Conservation (phyloP, 2,329 filamentous ascomycete species). For the Aspergillus tamarii region DNA sequence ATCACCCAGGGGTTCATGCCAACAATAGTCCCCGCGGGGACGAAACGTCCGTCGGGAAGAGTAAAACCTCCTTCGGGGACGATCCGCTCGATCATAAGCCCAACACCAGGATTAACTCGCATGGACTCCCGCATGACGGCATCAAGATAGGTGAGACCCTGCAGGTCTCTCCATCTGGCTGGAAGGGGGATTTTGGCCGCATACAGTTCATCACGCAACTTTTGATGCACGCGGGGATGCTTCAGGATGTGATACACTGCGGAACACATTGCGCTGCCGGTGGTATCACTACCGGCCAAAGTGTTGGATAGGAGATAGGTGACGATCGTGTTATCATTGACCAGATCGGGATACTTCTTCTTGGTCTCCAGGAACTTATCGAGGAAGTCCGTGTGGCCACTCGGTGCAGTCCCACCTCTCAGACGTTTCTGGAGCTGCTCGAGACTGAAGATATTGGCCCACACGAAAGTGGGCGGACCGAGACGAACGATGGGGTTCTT, state of each 20-base stretch:
- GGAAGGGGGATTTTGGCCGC: slow-evolving; percentile 37
- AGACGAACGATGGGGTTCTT: slow-evolving; percentile 28
- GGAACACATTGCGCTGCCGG: slow-evolving; percentile 35
- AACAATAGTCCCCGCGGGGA: slow-evolving; percentile 33
- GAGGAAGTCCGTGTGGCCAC: slow-evolving; percentile 21
- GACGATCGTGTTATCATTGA: slow-evolving; percentile 31
- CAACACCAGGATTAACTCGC: slow-evolving; percentile 30
- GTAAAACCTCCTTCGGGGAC: slow-evolving; percentile 27
- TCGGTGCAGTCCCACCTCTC: background rate
- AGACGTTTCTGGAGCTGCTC: background rate
- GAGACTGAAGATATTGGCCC: background rate
- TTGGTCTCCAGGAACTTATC: slow-evolving; percentile 35
- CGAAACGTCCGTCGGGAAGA: slow-evolving; percentile 25
- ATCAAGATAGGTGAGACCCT: slow-evolving; percentile 33
- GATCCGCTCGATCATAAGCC: slow-evolving; percentile 27
- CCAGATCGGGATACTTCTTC: slow-evolving; percentile 24
- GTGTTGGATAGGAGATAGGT: slow-evolving; percentile 34
- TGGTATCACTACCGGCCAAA: slow-evolving; percentile 41
- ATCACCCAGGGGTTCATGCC: slow-evolving; percentile 39
- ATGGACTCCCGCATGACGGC: slow-evolving; percentile 34
- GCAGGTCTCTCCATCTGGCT: slow-evolving; percentile 31
- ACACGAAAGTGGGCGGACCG: slow-evolving; percentile 22
- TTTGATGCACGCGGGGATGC: background rate
- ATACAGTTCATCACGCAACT: slow-evolving; percentile 13
- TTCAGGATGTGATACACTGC: slow-evolving; percentile 39